Conservation (phyloP, 2,329 filamentous ascomycete species). For the Lasiodiplodia citricola region DNA sequence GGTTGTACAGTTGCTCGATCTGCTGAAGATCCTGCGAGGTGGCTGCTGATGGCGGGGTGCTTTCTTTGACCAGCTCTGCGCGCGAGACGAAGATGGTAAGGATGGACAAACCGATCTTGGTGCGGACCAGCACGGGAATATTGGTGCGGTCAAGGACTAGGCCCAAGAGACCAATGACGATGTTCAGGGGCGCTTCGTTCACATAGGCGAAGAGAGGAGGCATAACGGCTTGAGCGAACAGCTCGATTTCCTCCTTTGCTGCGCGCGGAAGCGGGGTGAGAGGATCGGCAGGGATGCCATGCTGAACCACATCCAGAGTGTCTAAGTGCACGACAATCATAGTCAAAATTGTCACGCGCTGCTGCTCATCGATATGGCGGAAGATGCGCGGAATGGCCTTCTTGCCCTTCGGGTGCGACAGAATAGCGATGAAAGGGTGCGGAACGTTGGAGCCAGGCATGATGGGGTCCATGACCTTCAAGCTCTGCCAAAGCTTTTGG, state of each 20-base stretch:
- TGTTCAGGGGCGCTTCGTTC: conserved; percentile 86
- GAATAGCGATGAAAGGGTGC: conserved; percentile 94
- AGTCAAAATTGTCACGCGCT: conserved; percentile 92
- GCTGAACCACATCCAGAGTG: conserved; percentile 84
- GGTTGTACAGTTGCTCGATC: conserved; percentile 80
- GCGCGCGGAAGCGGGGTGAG: conserved; percentile 69
- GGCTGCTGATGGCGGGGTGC: conserved; percentile 67
- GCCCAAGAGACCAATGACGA: conserved; percentile 87
- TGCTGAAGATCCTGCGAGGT: conserved; percentile 66
- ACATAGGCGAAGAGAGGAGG: conserved; percentile 88
- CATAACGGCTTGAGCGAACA: conserved; percentile 88
- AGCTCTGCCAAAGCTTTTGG: conserved; percentile 78
- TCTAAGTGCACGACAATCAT: conserved; percentile 96
- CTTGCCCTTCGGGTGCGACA: conserved; percentile 95
- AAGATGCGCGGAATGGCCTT: conserved; percentile 95
- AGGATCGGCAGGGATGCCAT: conserved; percentile 71
- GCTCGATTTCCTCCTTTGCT: conserved; percentile 88
- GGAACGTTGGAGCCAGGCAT: conserved; percentile 61
- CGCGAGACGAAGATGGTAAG: conserved; percentile 94
- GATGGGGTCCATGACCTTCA: conserved; percentile 94
- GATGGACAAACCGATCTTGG: conserved; percentile 85
- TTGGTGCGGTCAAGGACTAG: conserved; percentile 82
- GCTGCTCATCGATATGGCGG: conserved; percentile 87
- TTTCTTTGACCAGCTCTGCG: conserved; percentile 90
- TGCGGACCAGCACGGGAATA: conserved; percentile 81